Base-by-base conservation (phyloP, 164 flowering plant genomes). In the Tinospora cordifolia region DNA sequence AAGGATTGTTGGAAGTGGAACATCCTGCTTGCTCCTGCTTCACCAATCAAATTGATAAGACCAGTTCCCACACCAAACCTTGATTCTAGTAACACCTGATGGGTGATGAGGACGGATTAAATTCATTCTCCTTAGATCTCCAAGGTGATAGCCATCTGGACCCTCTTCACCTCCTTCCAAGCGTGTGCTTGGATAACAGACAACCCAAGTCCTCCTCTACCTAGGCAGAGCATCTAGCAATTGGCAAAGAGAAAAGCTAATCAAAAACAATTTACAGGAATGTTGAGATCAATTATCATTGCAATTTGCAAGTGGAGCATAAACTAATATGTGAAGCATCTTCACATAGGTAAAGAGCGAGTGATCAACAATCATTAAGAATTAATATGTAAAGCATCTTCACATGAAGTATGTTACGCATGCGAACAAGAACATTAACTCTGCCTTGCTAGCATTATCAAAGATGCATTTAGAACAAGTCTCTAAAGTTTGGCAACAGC, bases 201-300 rank as follows among this genome's bases (percentile, higher is more conserved):
- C n/a, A 26, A 66, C 69, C 27, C 63, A n/a, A 67, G 59, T 27
- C 30, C 65, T 60, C 2, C 17, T 40, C 69, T 30, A 70, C n/a
- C 63, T 68, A 76, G 44, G 75, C 69, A 44, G 63, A 63, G 36
- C 59, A 69, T 67, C 78, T 76, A 72, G 24, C 24, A 64, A 63
- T 19, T 57, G 3, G 47, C 15, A 10, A n/a, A 24, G 62, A 25
- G 24, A 25, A 41, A 70, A 24, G 62, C 39, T 41, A 46, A 44
- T 62, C 25, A 62, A 66, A 66, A 27, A 67, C n/a, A 11, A 11
- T 64, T 14, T 19, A 34, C 25, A 71, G 60, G 11, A 49, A 63
- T 3, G 7, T 8, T 3, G 41, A 40, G n/a, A 13, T 21, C n/a
- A 13, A 40, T 68, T 38, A 66, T 25, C 21, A 9, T 4, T 34